Evolutionary conservation across 352 stramenopile species (phyloP).

Genomic region (Salisapilia sapeloensis): DNA sequence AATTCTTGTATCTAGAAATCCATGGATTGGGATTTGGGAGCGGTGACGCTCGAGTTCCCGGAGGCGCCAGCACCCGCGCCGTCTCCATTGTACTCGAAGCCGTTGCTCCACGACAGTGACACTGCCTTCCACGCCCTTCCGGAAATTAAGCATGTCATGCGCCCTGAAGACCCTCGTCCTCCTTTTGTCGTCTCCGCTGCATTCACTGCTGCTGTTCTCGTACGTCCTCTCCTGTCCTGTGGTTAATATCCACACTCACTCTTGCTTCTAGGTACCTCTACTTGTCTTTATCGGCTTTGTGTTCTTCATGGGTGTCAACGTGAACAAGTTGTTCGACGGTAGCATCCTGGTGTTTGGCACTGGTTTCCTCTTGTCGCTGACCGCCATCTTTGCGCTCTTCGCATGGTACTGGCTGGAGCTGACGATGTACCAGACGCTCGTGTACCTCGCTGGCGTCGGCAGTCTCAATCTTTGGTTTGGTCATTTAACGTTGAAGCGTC

Average conservation of each 20-base stretch:
- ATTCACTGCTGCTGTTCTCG: slow-evolving; percentile 46
- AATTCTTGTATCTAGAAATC: slow-evolving; percentile 10
- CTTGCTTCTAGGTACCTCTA: slow-evolving; percentile 15
- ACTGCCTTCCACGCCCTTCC: slow-evolving; percentile 71
- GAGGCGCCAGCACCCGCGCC: slow-evolving; percentile 30
- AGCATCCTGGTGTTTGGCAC: slow-evolving; percentile 46
- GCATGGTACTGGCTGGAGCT: slow-evolving; percentile 77
- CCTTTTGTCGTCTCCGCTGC: slow-evolving; percentile 43
- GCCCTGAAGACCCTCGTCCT: slow-evolving; percentile 45
- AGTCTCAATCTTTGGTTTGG: slow-evolving; percentile 38
- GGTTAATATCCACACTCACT: not conserved
- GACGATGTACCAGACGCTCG: slow-evolving; percentile 76
- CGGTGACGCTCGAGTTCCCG: slow-evolving; percentile 46
- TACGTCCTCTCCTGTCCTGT: slow-evolving; percentile 2
- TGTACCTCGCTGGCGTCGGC: slow-evolving; percentile 48
- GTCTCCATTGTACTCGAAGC: slow-evolving; percentile 77
- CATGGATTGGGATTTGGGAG: slow-evolving; percentile 53
- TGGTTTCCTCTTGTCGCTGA: slow-evolving; percentile 59
- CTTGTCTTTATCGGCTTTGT: slow-evolving; percentile 45
- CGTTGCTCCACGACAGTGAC: slow-evolving; percentile 75
- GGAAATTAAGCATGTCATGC: slow-evolving; percentile 81
- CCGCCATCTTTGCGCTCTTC: slow-evolving; percentile 63
- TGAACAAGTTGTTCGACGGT: slow-evolving; percentile 47
- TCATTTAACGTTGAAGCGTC: slow-evolving; percentile 61
- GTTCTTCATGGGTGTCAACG: slow-evolving; percentile 33